Evolutionary conservation across 768 basidiomycete species (phyloP), one percentile per base, ranked within the genome.

Genomic region (Daedalea quercina): DNA sequence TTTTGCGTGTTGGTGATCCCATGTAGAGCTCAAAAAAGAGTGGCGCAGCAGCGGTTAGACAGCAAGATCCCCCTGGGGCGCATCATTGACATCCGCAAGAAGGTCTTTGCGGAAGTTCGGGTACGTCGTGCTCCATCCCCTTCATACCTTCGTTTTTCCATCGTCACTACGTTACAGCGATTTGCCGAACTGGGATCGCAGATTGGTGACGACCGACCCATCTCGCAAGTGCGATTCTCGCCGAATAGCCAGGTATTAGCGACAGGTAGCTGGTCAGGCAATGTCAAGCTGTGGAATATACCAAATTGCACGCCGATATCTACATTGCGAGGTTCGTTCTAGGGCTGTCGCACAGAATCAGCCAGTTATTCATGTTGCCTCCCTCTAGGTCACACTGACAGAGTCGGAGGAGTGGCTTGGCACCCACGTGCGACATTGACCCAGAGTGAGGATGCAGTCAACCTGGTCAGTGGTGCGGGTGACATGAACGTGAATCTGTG

Each of bases 391-490:
- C 94, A 97, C 62, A 79, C 75, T 34, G 95, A 98, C 63, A 84
- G 88, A 48, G 85, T 98, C 25, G 93, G 96, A 47, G 96, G 96
- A 19, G 85, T 97, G 43, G 94, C 94, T 35, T 99, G 96, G 96
- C 94, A 99, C 73, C 96, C 96, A 1, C 74, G 84, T 62, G 94
- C 95, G 17, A 96, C 94, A 0, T 63, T 94, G 13, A 67, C 84
- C 46, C 81, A 85, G 66, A 66, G 75, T 50, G 69, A 79, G 65
- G 73, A 81, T 56, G 50, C 76, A 1, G 85, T 90, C 13, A 97
- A 96, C 66, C 75, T 99, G 47, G 94, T 82, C 2, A 95, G 92
- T 55, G 91, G 94, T 35, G 95, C 87, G 4, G 94, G 87, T 13
- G 96, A 99, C 66, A 81, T 81, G 46, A 81, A 76, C 57, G 79